Evolutionary conservation across 305 asterid genomes (phyloP).

Genomic region (Fraxinus sp.): DNA sequence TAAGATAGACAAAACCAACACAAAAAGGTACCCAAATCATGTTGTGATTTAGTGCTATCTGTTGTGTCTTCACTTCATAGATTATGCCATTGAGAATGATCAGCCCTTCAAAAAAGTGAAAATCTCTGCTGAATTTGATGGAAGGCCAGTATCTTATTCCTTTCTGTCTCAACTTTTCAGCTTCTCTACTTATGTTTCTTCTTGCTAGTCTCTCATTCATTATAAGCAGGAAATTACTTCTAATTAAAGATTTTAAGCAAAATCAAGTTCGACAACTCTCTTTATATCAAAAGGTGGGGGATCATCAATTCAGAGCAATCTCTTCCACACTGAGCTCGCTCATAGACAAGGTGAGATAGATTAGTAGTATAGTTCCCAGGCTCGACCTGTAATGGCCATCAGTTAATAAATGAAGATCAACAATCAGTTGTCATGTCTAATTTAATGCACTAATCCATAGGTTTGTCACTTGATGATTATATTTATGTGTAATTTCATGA

Average conservation of each 20-base stretch:
- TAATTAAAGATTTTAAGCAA: not conserved
- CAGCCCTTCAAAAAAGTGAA: not conserved
- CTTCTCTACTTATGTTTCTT: not conserved
- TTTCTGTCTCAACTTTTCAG: not conserved
- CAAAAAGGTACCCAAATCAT: not conserved
- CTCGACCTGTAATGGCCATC: slow-evolving; percentile 22
- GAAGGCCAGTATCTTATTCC: not conserved
- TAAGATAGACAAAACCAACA: not conserved
- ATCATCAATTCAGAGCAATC: not conserved
- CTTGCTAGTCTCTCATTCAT: not conserved
- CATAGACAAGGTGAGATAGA: slow-evolving; percentile 27
- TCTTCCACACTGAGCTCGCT: slow-evolving; percentile 6
- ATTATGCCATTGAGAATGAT: not conserved
- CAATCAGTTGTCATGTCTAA: not conserved
- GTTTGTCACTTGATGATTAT: not conserved
- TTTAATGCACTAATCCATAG: not conserved
- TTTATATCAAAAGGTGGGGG: not conserved
- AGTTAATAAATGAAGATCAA: not conserved
- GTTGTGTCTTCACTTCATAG: not conserved
- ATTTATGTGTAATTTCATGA: not conserved
- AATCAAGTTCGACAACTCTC: not conserved
- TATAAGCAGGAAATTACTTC: not conserved
- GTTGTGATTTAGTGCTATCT: not conserved
- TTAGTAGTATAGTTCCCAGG: slow-evolving; percentile 29
- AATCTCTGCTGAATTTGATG: not conserved